A percentile compares a stretch with the other conserved stretches of the same genome.
Evolutionary conservation across 192 early-diverging fungal species (phyloP).

Genomic region (Backusella luteola): DNA sequence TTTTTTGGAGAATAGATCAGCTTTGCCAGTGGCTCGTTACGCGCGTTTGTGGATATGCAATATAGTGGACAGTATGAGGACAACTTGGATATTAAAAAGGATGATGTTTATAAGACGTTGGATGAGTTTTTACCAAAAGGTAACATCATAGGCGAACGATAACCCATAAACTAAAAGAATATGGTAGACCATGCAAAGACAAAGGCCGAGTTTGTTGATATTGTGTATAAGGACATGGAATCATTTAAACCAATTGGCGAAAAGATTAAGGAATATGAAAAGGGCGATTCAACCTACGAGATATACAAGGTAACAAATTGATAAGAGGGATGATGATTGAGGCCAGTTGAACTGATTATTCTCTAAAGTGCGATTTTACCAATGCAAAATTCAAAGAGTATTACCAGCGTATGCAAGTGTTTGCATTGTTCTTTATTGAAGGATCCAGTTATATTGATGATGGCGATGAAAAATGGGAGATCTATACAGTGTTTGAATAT

Average conservation of each 20-base stretch:
- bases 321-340: neutral
- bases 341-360: neutral
- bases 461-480: conserved; percentile 81
- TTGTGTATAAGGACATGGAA: conserved; percentile 57
- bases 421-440: conserved; percentile 87
- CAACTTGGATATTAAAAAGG: conserved; percentile 39
- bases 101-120: conserved; percentile 62
- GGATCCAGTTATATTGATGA: conserved; percentile 85
- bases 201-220: conserved; percentile 60
- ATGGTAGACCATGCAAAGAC: conserved; percentile 52
- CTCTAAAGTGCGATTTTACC: conserved; percentile 52
- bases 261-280: conserved; percentile 70
- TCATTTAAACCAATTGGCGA: conserved; percentile 78
- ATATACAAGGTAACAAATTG: conserved; percentile 61
- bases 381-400: conserved; percentile 69
- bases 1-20: conserved; percentile 49
- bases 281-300: conserved; percentile 56
- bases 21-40: conserved; percentile 78
- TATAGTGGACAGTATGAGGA: conserved; percentile 63
- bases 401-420: conserved; percentile 76
- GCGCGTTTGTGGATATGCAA: conserved; percentile 62
- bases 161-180: neutral
- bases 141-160: neutral
- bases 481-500: conserved; percentile 62
- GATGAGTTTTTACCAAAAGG: conserved; percentile 58